These are phyloP conservation scores for Reticulascus tulasneorum DNA, from an alignment of 2,329 filamentous ascomycete genomes.

Conservation along the genomic window DNA sequence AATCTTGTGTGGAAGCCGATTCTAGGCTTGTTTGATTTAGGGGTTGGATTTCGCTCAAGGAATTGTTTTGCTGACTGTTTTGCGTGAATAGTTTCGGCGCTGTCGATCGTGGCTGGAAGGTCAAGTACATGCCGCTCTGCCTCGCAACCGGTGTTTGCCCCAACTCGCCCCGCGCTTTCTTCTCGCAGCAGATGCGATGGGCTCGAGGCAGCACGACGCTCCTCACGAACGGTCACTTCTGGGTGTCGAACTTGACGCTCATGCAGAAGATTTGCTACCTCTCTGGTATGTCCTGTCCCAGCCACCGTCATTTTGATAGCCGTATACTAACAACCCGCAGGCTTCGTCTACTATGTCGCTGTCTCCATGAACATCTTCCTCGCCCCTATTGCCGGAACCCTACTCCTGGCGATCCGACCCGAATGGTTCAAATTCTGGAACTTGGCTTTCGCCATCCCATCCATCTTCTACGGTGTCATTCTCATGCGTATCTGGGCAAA, in stretches of 20 bases:
- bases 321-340: constrained; percentile 10
- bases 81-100: constrained; percentile 33
- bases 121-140: constrained; percentile 36
- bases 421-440: constrained; percentile 40
- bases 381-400: constrained; percentile 32
- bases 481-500: constrained; percentile 36
- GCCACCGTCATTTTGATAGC: accelerated
- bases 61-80: too few species aligned
- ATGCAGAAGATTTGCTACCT: constrained; percentile 39
- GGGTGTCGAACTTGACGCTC: constrained; percentile 30
- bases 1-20: too few species aligned
- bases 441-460: constrained; percentile 37
- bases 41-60: too few species aligned
- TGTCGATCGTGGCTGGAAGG: constrained; percentile 37
- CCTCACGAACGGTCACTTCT: constrained; percentile 36
- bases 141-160: constrained; percentile 38
- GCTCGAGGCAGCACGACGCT: constrained; percentile 35
- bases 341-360: constrained; percentile 35
- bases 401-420: constrained; percentile 34
- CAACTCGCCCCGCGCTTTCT: constrained; percentile 36
- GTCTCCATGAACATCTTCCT: constrained; percentile 36
- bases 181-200: constrained; percentile 41
- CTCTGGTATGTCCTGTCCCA: constrained; percentile 23
- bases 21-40: too few species aligned
- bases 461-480: constrained; percentile 32